Percentiles rank a stretch among this genome's conserved stretches.
Evolutionary conservation across 495 filamentous ascomycete species (phyloP).

Genomic region (Penicillium pancosmium): DNA sequence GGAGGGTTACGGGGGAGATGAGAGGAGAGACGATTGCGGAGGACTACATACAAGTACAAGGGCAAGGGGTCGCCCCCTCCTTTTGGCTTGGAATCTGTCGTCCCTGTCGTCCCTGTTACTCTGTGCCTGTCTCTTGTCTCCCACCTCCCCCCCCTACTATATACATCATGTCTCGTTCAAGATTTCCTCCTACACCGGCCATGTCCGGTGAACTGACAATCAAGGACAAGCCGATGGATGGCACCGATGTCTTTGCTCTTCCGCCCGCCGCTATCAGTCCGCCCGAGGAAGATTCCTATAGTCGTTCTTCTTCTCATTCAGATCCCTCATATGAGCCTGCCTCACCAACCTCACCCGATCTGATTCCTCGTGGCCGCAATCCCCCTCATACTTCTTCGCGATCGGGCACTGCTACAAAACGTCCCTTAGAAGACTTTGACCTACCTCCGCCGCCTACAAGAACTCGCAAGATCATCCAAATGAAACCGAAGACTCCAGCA

Average conservation of each 20-base stretch:
- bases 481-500: conserved; percentile 65
- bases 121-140: neutral
- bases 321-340: conserved; percentile 54
- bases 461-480: conserved; percentile 95
- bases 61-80: neutral
- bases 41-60: neutral
- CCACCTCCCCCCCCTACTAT: conserved; percentile 3
- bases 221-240: conserved; percentile 65
- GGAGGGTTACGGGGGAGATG: no score
- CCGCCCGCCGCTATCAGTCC: conserved; percentile 77
- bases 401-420: conserved; percentile 54
- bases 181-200: conserved; percentile 78
- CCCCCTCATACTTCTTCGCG: conserved; percentile 58
- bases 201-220: conserved; percentile 81
- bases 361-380: conserved; percentile 31
- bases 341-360: conserved; percentile 59
- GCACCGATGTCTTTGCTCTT: conserved; percentile 70
- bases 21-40: no score
- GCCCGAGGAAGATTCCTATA: conserved; percentile 39
- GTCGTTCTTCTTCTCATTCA: conserved; percentile 45
- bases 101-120: neutral
- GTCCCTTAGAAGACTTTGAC: conserved; percentile 61
- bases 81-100: neutral
- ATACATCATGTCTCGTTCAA: conserved; percentile 65
- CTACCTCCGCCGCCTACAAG: conserved; percentile 91